Conservation (phyloP, 2,329 filamentous ascomycete genomes). For the Colletotrichum sp. region DNA sequence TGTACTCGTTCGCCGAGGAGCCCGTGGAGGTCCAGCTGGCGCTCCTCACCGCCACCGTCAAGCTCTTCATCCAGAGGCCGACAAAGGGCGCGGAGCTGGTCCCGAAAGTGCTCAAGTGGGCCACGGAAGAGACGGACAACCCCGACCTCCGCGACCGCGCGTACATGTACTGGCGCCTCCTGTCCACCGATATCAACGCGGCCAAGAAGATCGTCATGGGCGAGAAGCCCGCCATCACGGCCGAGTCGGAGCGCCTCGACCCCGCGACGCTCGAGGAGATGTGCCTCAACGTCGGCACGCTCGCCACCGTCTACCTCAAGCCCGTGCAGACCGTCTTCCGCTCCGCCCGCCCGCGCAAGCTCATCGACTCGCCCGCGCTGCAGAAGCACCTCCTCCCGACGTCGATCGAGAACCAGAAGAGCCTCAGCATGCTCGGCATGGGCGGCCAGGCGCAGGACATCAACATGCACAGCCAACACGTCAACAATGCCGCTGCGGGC, state of each 20-base stretch:
- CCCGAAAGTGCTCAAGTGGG: slow-evolving; percentile 96
- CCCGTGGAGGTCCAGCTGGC: slow-evolving; percentile 95
- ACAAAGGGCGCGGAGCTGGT: slow-evolving; percentile 94
- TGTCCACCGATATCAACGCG: slow-evolving; percentile 88
- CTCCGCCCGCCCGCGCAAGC: slow-evolving; percentile 77
- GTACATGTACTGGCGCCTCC: slow-evolving; percentile 99
- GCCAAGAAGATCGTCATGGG: slow-evolving; percentile 95
- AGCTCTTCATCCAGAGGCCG: slow-evolving; percentile 95
- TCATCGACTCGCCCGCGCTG: slow-evolving; percentile 84
- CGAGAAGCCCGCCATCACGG: slow-evolving; percentile 94
- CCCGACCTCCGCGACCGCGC: slow-evolving; percentile 94
- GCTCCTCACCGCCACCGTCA: slow-evolving; percentile 93
- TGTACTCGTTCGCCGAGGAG: slow-evolving; percentile 93
- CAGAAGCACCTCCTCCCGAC: slow-evolving; percentile 74
- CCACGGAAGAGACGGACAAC: slow-evolving; percentile 98
- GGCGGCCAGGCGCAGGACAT: slow-evolving; percentile 58
- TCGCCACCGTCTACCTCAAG: slow-evolving; percentile 97
- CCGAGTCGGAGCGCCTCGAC: slow-evolving; percentile 94
- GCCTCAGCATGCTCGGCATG: slow-evolving; percentile 62
- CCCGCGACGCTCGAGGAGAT: slow-evolving; percentile 92
- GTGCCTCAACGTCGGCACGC: slow-evolving; percentile 93
- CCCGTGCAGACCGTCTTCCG: slow-evolving; percentile 97
- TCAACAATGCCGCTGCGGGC: slow-evolving; percentile 11
- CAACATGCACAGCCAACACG: slow-evolving; percentile 43
- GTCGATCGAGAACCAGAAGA: slow-evolving; percentile 62